A percentile compares a stretch with the other conserved stretches of the same genome.
Conservation (phyloP, 345 rosid species). For the Kernera saxatilis region DNA sequence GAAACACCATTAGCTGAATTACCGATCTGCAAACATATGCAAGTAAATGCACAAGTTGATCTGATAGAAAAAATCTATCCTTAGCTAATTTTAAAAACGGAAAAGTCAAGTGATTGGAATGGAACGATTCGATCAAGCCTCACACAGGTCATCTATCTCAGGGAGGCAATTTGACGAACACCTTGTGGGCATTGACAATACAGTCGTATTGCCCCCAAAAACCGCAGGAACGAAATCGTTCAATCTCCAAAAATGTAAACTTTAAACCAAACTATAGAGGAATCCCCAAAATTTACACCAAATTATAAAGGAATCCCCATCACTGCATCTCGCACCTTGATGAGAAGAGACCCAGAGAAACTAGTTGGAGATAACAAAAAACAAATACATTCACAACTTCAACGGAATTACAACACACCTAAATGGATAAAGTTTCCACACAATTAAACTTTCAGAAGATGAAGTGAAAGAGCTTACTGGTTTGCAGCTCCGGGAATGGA, state of each 20-base stretch:
- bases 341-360: neutral
- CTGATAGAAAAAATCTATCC: neutral
- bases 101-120: neutral
- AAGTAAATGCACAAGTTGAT: conserved; percentile 1
- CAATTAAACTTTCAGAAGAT: neutral
- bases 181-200: conserved; percentile 10
- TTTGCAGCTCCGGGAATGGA: conserved; percentile 1
- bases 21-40: conserved; percentile 2
- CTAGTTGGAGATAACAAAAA: neutral
- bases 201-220: neutral
- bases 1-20: neutral
- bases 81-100: neutral
- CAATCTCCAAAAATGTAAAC: neutral
- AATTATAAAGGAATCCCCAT: neutral
- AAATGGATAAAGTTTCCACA: neutral
- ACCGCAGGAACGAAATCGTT: neutral
- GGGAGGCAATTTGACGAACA: conserved; percentile 23
- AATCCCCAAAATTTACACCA: neutral
- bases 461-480: conserved; percentile 24
- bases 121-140: neutral
- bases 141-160: neutral
- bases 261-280: neutral
- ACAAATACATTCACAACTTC: neutral
- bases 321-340: neutral
- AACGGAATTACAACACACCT: neutral